Base-by-base conservation (phyloP, 352 stramenopile species). In the Peronospora tabacina region DNA sequence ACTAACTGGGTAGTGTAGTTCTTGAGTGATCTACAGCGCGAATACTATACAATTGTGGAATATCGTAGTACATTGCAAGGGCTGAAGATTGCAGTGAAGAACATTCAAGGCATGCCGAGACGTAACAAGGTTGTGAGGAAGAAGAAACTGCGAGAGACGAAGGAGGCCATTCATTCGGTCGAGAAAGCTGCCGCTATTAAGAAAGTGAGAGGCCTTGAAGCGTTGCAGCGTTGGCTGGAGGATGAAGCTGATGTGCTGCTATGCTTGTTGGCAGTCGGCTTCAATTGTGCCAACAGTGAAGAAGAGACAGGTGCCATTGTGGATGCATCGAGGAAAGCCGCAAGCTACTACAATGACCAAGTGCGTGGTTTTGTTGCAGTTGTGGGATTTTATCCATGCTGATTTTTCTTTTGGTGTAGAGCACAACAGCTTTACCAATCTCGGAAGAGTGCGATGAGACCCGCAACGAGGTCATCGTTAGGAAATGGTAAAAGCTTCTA, bases 41-140 rank as follows among this genome's bases (percentile, higher is more conserved):
- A 87, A 39, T 84, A 81, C 38, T 48, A 51, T 17, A 39, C 61
- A 10, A 61, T 85, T 3, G 37, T 71, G 13, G 64, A 81, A 41
- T 84, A 85, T 50, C 51, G 63, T 29, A 61, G 63, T 42, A 63
- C 59, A 33, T 55, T 87, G 36, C 45, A 82, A 17, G 53, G 72
- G 1, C 41, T 87, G 12, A 33, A 44, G 13, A 32, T 52, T 7
- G 54, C 47, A 11, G 53, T 59, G 15, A 58, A 19, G 37, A 56
- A 66, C 26, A 36, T 74, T 35, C 61, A 70, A 32, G 39, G 61
- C 34, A 47, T 35, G 7, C 55, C 68, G 44, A 63, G 55, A 48
- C 60, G 55, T 20, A 55, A 28, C n/a, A 49, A 47, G 7, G 41
- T 34, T 4, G 16, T 28, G 39, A 60, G 26, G 19, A 49, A 55